phyloP scores from a whole-genome alignment of 2,329 filamentous ascomycete species.

The Exophiala viscosa region DNA sequence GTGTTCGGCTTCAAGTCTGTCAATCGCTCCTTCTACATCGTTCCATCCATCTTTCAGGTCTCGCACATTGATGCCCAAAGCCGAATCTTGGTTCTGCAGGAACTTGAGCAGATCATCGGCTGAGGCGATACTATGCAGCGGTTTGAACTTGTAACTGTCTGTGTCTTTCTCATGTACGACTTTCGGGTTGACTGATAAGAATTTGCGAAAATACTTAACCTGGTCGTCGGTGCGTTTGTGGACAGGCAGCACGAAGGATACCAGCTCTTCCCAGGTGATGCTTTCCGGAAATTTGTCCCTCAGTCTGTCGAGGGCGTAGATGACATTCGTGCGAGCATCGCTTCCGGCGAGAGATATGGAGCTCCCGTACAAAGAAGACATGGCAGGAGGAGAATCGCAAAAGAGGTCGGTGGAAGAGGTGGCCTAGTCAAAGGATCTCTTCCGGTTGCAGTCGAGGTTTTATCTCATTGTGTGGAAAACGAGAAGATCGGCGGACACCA shows the following conservation, averaged over 20 bases:
- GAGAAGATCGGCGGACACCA: background rate
- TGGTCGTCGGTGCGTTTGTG: conserved; percentile 19
- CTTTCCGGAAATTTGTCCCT: conserved; percentile 73
- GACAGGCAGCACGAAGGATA: conserved; percentile 19
- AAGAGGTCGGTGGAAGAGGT: background rate
- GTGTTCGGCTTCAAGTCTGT: conserved; percentile 71
- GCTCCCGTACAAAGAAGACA: conserved; percentile 62
- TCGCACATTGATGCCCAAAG: conserved; percentile 76
- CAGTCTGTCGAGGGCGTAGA: conserved; percentile 81
- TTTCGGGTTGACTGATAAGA: conserved; percentile 48
- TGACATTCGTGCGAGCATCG: conserved; percentile 81
- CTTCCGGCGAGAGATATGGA: conserved; percentile 66
- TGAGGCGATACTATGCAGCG: conserved; percentile 76
- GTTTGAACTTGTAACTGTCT: conserved; percentile 77
- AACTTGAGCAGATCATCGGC: conserved; percentile 73
- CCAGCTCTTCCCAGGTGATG: conserved; percentile 61
- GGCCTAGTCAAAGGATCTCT: conserved; percentile 19
- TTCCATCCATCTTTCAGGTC: conserved; percentile 97
- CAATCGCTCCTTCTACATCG: conserved; percentile 72
- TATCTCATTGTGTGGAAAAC: conserved; percentile 6
- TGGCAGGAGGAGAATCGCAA: background rate
- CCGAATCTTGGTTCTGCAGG: conserved; percentile 76
- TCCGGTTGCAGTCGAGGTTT: conserved; percentile 14
- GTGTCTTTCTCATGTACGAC: conserved; percentile 55
- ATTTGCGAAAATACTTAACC: conserved; percentile 12